Evolutionary conservation across 2,329 filamentous ascomycete genomes (phyloP).

Genomic region (Exserohilum rostratum): DNA sequence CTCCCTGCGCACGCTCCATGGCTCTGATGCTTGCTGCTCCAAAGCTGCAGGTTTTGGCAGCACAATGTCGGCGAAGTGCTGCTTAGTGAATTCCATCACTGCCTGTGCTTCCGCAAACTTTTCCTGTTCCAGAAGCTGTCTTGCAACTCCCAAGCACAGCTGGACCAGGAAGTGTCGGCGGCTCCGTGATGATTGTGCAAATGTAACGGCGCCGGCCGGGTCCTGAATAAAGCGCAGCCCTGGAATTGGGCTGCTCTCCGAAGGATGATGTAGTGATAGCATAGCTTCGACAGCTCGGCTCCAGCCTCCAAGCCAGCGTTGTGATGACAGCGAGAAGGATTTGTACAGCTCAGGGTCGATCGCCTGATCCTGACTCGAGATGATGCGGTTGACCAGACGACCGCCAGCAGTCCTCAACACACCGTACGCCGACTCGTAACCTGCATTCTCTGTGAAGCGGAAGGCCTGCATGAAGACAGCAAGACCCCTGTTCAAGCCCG

Average conservation of each 20-base stretch:
- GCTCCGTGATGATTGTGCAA: slow-evolving; percentile 13
- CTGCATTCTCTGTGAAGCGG: slow-evolving; percentile 20
- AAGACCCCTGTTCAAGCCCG: slow-evolving; percentile 26
- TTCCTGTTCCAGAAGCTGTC: slow-evolving; percentile 37
- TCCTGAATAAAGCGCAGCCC: slow-evolving; percentile 35
- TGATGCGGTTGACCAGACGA: slow-evolving; percentile 34
- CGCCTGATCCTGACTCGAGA: slow-evolving; percentile 10
- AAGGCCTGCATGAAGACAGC: slow-evolving; percentile 33
- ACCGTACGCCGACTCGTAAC: slow-evolving; percentile 10
- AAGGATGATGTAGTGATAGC: slow-evolving; percentile 41
- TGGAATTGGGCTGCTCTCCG: slow-evolving; percentile 20
- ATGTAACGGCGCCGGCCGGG: slow-evolving; percentile 22
- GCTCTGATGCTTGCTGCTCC: slow-evolving; percentile 1
- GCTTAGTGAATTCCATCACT: slow-evolving; percentile 38
- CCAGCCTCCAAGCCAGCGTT: slow-evolving; percentile 32
- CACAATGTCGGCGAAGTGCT: slow-evolving; percentile 42
- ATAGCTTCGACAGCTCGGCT: slow-evolving; percentile 31
- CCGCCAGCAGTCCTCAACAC: slow-evolving; percentile 32
- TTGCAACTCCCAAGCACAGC: slow-evolving; percentile 39
- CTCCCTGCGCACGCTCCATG: slow-evolving; percentile 16
- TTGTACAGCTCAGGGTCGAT: slow-evolving; percentile 30
- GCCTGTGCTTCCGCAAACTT: slow-evolving; percentile 36
- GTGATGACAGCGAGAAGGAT: slow-evolving; percentile 28
- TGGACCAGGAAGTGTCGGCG: slow-evolving; percentile 35
- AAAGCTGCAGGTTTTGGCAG: slow-evolving; percentile 16